These are phyloP conservation scores for Chrysoporthe cubensis DNA, from an alignment of 2,329 filamentous ascomycete genomes.

Conservation along the genomic window DNA sequence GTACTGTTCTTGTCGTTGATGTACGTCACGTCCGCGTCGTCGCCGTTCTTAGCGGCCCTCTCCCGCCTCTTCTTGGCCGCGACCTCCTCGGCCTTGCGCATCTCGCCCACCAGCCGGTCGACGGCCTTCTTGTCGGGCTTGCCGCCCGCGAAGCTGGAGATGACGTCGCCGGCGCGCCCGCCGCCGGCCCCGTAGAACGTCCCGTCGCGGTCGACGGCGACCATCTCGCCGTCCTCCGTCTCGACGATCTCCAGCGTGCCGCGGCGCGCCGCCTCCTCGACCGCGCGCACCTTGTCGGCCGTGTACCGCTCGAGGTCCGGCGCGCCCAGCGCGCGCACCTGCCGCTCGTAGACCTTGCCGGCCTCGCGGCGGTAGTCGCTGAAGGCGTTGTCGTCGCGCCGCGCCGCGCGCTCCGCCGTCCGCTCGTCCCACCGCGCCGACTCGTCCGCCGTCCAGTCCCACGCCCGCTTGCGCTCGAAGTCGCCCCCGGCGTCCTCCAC, in stretches of 20 bases:
- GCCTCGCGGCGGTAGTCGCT: constrained; percentile 86
- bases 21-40: constrained; percentile 92
- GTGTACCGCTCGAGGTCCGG: constrained; percentile 86
- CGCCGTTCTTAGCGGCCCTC: constrained; percentile 75
- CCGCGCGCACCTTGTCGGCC: constrained; percentile 79
- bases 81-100: constrained; percentile 86
- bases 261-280: constrained; percentile 81
- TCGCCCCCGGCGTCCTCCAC: constrained; percentile 84
- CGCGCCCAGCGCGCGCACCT: constrained; percentile 74
- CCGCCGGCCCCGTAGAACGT: constrained; percentile 83
- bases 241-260: constrained; percentile 93
- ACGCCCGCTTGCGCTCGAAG: constrained; percentile 96
- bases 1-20: constrained; percentile 95
- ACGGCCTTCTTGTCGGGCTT: constrained; percentile 86
- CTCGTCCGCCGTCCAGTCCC: constrained; percentile 98
- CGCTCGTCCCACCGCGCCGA: constrained; percentile 92
- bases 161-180: constrained; percentile 83
- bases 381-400: constrained; percentile 86
- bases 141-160: constrained; percentile 79
- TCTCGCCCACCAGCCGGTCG: constrained; percentile 82
- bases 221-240: constrained; percentile 91
- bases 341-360: constrained; percentile 90
- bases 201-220: constrained; percentile 90
- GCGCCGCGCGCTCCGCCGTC: constrained; percentile 80
- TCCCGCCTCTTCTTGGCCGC: constrained; percentile 85